These are phyloP conservation scores for Alternaria triticimaculans DNA, from an alignment of 2,329 filamentous ascomycete genomes.

Conservation along the genomic window DNA sequence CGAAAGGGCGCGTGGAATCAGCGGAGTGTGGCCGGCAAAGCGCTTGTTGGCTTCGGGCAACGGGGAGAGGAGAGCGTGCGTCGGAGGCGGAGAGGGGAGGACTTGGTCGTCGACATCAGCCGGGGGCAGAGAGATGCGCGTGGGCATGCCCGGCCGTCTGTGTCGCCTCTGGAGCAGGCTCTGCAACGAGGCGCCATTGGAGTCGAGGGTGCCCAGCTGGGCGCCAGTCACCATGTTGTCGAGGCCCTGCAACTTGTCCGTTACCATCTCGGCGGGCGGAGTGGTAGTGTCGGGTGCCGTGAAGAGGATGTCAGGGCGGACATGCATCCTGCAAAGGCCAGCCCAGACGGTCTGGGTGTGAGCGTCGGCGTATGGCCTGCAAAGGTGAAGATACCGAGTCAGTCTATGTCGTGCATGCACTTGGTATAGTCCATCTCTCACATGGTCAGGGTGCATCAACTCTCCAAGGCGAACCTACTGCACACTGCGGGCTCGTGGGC, in stretches of 20 bases:
- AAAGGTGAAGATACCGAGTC: not conserved
- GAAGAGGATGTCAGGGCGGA: conserved; percentile 34
- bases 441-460: conserved; percentile 16
- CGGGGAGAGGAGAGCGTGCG: conserved; percentile 39
- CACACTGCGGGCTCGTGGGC: not conserved
- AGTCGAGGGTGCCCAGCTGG: conserved; percentile 5
- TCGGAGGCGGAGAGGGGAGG: conserved; percentile 42
- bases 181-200: conserved; percentile 15
- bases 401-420: not conserved
- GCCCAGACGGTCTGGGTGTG: conserved; percentile 41
- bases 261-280: conserved; percentile 40
- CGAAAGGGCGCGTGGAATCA: conserved; percentile 31
- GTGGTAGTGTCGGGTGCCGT: conserved; percentile 33
- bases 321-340: conserved; percentile 37
- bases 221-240: conserved; percentile 12
- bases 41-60: conserved; percentile 43
- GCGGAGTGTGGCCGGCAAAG: conserved; percentile 48
- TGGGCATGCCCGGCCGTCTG: conserved; percentile 27
- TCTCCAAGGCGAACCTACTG: conserved; percentile 24
- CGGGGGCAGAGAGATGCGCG: conserved; percentile 35
- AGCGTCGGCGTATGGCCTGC: conserved; percentile 35
- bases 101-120: conserved; percentile 31
- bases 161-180: conserved; percentile 31
- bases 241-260: conserved; percentile 28
- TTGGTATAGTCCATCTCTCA: not conserved